A percentile compares a stretch with the other conserved stretches of the same genome.
Evolutionary conservation across 352 stramenopile species (phyloP).

Genomic region (Globisporangium solare): DNA sequence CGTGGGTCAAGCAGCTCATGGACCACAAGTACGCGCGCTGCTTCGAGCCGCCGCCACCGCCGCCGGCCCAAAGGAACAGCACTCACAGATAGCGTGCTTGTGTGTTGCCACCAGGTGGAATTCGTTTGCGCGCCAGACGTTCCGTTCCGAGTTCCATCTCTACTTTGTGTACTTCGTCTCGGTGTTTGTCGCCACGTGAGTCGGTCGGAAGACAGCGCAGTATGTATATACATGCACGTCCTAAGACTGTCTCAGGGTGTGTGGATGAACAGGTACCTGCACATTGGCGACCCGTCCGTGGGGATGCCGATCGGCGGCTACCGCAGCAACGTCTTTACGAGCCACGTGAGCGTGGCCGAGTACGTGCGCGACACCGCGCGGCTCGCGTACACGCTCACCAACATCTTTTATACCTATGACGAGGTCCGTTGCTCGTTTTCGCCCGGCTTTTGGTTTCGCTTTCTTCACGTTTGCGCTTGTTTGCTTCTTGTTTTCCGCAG

Average conservation of each 20-base stretch:
- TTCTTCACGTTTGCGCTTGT: not conserved
- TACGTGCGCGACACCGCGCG: conserved; percentile 54
- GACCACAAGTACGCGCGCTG: conserved; percentile 60
- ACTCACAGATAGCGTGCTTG: no score
- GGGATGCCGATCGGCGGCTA: conserved; percentile 75
- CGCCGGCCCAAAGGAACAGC: no score
- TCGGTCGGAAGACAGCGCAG: not conserved
- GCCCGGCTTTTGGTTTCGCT: not conserved
- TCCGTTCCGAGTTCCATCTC: conserved; percentile 68
- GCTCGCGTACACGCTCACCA: conserved; percentile 61
- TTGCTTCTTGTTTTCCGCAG: no score
- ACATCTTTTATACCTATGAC: conserved; percentile 58
- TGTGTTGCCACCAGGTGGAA: conserved; percentile 44
- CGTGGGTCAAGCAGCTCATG: conserved; percentile 70
- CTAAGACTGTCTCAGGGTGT: not conserved
- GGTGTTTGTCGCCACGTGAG: conserved; percentile 70
- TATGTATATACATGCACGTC: no score
- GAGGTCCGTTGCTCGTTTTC: conserved; percentile 31
- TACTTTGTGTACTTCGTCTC: conserved; percentile 76
- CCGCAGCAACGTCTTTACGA: conserved; percentile 46
- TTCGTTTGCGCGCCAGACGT: conserved; percentile 61
- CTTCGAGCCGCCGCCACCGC: not conserved
- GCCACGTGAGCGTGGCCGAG: conserved; percentile 30
- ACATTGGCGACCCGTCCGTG: conserved; percentile 62
- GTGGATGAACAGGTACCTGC: conserved; percentile 43